Percentiles rank a stretch among this genome's conserved stretches.
Conservation (phyloP, 2,329 filamentous ascomycete genomes). For the Fusarium agapanthi region DNA sequence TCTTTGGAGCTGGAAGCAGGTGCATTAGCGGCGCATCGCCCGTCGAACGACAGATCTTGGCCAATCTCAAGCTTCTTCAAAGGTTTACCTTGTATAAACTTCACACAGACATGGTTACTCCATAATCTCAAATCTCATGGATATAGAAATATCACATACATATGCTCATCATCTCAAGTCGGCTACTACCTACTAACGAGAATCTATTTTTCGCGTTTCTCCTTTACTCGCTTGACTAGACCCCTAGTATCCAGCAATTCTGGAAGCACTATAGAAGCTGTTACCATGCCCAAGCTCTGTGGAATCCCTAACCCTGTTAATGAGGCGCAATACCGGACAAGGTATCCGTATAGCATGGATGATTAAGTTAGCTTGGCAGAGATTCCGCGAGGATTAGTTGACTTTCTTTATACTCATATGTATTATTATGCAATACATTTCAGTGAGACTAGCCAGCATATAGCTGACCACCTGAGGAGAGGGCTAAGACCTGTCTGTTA, state of each 20-base stretch:
- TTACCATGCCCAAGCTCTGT: conserved; percentile 2
- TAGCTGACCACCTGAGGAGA: background rate
- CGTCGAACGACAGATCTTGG: background rate
- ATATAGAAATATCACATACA: conserved; percentile 21
- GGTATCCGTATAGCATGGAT: conserved; percentile 30
- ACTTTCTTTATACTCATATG: background rate
- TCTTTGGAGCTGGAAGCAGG: conserved; percentile 12
- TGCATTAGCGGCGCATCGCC: conserved; percentile 31
- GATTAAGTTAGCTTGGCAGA: conserved; percentile 19
- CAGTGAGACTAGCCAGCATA: background rate
- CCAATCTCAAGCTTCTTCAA: conserved; percentile 2
- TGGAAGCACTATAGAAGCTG: conserved; percentile 28
- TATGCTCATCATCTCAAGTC: conserved; percentile 17
- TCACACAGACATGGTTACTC: conserved; percentile 4
- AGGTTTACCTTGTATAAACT: background rate
- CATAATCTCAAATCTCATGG: conserved; percentile 6
- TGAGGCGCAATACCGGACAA: conserved; percentile 23
- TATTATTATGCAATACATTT: background rate
- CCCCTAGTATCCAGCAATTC: conserved; percentile 21
- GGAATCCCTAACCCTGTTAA: conserved; percentile 23
- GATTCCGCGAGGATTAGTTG: conserved; percentile 7
- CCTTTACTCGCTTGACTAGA: conserved; percentile 22
- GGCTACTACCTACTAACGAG: conserved; percentile 20
- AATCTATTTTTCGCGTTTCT: conserved; percentile 18
- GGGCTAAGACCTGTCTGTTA: background rate